A percentile compares a stretch with the other conserved stretches of the same genome.
phyloP scores from a whole-genome alignment of 371 early-diverging fungal genomes.

The Vittaforma corneae region DNA sequence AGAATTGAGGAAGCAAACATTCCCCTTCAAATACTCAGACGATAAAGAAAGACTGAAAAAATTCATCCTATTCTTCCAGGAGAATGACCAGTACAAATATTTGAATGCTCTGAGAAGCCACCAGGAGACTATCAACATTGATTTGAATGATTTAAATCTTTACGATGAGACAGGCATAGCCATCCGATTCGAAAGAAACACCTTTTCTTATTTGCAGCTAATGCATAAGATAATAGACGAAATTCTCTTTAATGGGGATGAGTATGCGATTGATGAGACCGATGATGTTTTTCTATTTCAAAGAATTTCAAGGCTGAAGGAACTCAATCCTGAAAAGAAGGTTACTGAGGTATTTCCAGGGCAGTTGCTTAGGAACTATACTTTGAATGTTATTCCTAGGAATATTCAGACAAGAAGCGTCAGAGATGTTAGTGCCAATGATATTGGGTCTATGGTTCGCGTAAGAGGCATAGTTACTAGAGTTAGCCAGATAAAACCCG shows the following conservation, averaged over 20 bases:
- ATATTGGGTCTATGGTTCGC: conserved; percentile 74
- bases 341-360: conserved; percentile 48
- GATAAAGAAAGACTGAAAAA: conserved; percentile 49
- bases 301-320: conserved; percentile 52
- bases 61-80: conserved; percentile 56
- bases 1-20: conserved; percentile 46
- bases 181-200: conserved; percentile 46
- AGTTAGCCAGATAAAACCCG: conserved; percentile 85
- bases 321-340: conserved; percentile 50
- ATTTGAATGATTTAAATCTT: conserved; percentile 48
- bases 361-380: conserved; percentile 52
- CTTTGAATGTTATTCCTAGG: conserved; percentile 28
- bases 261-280: conserved; percentile 37
- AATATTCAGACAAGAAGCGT: conserved; percentile 57
- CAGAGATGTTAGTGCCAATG: conserved; percentile 69
- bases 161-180: conserved; percentile 53
- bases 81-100: conserved; percentile 50
- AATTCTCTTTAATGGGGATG: conserved; percentile 48
- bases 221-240: conserved; percentile 55
- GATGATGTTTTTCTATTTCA: conserved; percentile 55
- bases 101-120: conserved; percentile 21
- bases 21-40: conserved; percentile 31
- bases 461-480: conserved; percentile 87
- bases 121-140: conserved; percentile 34
- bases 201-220: conserved; percentile 49